phyloP scores from a whole-genome alignment of 2,329 filamentous ascomycete genomes.

The Hypoxylon sp. region DNA sequence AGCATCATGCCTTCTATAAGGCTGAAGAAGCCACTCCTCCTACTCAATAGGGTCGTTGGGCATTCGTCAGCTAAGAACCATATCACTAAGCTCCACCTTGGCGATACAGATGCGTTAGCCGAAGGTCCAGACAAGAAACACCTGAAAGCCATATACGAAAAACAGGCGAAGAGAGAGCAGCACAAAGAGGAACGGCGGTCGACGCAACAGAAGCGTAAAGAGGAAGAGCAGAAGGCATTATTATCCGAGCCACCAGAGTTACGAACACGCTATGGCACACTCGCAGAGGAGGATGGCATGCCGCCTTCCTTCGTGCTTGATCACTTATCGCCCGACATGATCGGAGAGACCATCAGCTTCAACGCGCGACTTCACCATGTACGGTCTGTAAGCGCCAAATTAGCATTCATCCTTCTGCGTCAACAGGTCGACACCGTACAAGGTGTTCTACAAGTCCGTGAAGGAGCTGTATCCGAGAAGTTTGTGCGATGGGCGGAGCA shows the following conservation, averaged over 20 bases:
- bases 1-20: conserved; percentile 51
- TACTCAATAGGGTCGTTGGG: conserved; percentile 56
- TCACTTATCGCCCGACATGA: conserved; percentile 58
- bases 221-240: conserved; percentile 53
- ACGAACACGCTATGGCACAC: conserved; percentile 48
- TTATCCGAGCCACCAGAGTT: conserved; percentile 48
- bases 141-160: conserved; percentile 52
- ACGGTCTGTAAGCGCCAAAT: conserved; percentile 82
- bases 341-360: conserved; percentile 74
- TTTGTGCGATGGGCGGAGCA: conserved; percentile 92
- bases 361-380: conserved; percentile 82
- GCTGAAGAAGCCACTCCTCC: conserved; percentile 56
- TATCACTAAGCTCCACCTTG: conserved; percentile 56
- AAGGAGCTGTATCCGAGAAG: conserved; percentile 73
- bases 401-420: conserved; percentile 88
- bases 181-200: conserved; percentile 53
- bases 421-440: conserved; percentile 88
- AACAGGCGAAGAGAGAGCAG: conserved; percentile 53
- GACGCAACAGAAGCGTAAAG: conserved; percentile 52
- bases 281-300: conserved; percentile 56
- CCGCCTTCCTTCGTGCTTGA: conserved; percentile 55
- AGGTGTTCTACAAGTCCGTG: conserved; percentile 74
- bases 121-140: conserved; percentile 52
- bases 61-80: conserved; percentile 57
- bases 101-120: conserved; percentile 54